Conservation (phyloP, 257 asterid genomes). For the Solanum ahanhuiri region DNA sequence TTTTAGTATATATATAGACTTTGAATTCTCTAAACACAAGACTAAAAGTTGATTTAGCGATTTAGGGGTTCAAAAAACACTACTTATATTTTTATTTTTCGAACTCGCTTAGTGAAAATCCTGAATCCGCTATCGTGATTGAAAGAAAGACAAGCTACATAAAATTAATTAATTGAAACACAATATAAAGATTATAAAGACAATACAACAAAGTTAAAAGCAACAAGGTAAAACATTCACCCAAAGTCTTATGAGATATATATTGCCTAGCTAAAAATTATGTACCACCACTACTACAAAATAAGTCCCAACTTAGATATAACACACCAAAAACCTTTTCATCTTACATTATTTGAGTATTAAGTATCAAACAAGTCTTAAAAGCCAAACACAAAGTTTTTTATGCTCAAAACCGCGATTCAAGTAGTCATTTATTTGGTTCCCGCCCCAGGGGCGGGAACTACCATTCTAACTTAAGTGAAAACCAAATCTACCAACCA, state of each 20-base stretch:
- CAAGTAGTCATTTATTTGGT: too few species aligned
- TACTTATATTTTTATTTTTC: too few species aligned
- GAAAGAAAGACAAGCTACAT: neutral
- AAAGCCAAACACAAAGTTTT: neutral
- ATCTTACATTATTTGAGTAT: neutral
- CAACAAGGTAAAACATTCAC: neutral
- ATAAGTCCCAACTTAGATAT: neutral
- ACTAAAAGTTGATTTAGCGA: too few species aligned
- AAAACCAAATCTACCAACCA: conserved; percentile 5
- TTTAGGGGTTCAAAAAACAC: too few species aligned
- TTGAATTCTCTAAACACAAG: too few species aligned
- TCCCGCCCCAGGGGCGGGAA: too few species aligned
- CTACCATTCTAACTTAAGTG: too few species aligned
- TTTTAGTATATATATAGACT: too few species aligned
- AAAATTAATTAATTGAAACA: neutral
- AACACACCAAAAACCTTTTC: neutral
- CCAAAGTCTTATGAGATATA: neutral
- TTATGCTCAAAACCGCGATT: neutral
- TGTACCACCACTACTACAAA: neutral
- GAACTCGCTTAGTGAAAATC: too few species aligned
- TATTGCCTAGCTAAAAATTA: neutral
- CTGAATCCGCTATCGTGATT: too few species aligned
- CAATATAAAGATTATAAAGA: neutral
- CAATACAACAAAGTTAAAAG: neutral
- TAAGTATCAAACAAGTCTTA: neutral